Base-by-base conservation (phyloP, 1,284 basidiomycete species). In the Cryptococcus neoformans region DNA sequence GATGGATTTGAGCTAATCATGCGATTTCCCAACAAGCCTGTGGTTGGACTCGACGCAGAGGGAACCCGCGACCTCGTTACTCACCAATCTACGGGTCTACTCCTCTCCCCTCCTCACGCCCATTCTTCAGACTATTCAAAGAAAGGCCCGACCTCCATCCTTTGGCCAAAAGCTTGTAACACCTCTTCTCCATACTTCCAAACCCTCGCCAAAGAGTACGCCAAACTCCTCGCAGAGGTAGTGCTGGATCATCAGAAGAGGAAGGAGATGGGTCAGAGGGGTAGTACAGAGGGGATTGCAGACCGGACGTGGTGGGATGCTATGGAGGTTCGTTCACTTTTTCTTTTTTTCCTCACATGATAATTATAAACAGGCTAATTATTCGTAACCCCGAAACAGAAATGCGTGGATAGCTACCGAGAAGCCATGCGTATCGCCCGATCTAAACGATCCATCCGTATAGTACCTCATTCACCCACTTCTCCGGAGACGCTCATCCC, bases 11-110 rank as follows among this genome's bases (percentile, higher is more conserved):
- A 47, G 28, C 28, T 28, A 28, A 28, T 28, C 28, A 28, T 28
- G 28, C 28, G 28, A 28, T 28, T 28, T 4, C 4, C 28, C 28
- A 28, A 28, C 28, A 14, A 71, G 66, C 83, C 83, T 0, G 83
- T 84, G 11, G 76, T 83, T 8, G 83, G 83, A 1, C 70, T 84
- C 28, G 79, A 82, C 51, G 83, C 83, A 7, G 83, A 84, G 61
- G 83, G 83, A 4, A 83, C 82, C 0, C 79, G 80, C 2, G 83
- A 84, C 60, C 77, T 84, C 9, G 83, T 84, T 21, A 58, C 69
- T n/a, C 77, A 80, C 59, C 69, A 66, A 4, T 55, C 60, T 37
- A 83, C 82, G 0, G 83, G 82, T 3, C 65, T 80, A 2, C 69
- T 83, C 17, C 69, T 80, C 1, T 48, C 49, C 44, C 45, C 49